A percentile compares a stretch with the other conserved stretches of the same genome.
These are phyloP conservation scores for Wickerhamomyces alni DNA, from an alignment of 805 yeast genomes.

Conservation along the genomic window DNA sequence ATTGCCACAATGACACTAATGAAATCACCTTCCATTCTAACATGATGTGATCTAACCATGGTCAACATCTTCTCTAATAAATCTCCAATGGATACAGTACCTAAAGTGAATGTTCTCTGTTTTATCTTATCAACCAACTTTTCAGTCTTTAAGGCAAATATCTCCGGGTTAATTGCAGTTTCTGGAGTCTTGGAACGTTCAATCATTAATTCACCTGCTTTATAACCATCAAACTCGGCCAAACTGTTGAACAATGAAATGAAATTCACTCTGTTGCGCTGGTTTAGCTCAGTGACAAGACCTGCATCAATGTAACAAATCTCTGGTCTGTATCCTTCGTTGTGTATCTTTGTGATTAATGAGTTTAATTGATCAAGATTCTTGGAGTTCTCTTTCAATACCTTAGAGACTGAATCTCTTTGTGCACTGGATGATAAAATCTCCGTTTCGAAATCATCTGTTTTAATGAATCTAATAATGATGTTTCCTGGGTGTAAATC, in stretches of 20 bases:
- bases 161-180: conserved; percentile 76
- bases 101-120: conserved; percentile 84
- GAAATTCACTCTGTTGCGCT: conserved; percentile 72
- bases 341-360: conserved; percentile 39
- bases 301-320: conserved; percentile 92
- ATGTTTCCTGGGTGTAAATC: conserved; percentile 97
- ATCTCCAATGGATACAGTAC: conserved; percentile 89
- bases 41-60: conserved; percentile 94
- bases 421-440: conserved; percentile 17
- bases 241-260: conserved; percentile 84
- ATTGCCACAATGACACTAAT: conserved; percentile 94
- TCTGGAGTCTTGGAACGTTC: conserved; percentile 94
- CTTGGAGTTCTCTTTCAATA: conserved; percentile 12
- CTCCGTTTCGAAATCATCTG: conserved; percentile 26
- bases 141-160: conserved; percentile 85
- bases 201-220: conserved; percentile 93
- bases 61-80: conserved; percentile 76
- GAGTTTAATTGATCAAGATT: conserved; percentile 38
- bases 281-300: conserved; percentile 82
- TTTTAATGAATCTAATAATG: conserved; percentile 62
- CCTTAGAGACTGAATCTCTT: conserved; percentile 19
- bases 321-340: conserved; percentile 70
- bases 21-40: conserved; percentile 96
- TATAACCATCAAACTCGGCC: conserved; percentile 88
- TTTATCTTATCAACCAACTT: conserved; percentile 75